Conservation (phyloP, 2,329 filamentous ascomycete genomes). For the Nannizzia gypsea region DNA sequence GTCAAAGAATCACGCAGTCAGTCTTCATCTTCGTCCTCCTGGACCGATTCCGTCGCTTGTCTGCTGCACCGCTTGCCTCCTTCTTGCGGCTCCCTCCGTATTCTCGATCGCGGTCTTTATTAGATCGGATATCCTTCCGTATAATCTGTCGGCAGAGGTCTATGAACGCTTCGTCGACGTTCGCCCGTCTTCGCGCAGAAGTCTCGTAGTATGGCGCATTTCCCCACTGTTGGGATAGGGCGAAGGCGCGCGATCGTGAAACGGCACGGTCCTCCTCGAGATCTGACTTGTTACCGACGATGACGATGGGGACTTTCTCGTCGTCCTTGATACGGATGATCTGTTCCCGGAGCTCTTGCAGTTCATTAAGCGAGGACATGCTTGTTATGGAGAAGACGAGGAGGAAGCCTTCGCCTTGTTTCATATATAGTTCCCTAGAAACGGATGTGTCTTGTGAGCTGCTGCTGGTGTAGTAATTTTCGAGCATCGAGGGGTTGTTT, state of each 20-base stretch:
- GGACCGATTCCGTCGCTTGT: slow-evolving; percentile 22
- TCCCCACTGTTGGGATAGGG: slow-evolving; percentile 75
- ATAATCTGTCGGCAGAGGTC: slow-evolving; percentile 78
- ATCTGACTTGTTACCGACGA: slow-evolving; percentile 86
- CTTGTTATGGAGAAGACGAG: slow-evolving; percentile 89
- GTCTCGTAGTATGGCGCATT: slow-evolving; percentile 85
- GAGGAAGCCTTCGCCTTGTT: slow-evolving; percentile 81
- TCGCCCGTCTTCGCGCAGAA: slow-evolving; percentile 67
- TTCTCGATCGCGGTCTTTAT: slow-evolving; percentile 24
- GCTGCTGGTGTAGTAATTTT: background rate
- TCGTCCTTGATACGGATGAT: slow-evolving; percentile 87
- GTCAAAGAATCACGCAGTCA: slow-evolving; percentile 31
- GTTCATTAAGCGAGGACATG: slow-evolving; percentile 67
- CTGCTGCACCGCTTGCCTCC: slow-evolving; percentile 23
- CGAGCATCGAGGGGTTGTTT: background rate
- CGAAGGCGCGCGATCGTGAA: slow-evolving; percentile 65
- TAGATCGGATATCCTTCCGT: slow-evolving; percentile 47
- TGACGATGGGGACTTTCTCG: slow-evolving; percentile 72
- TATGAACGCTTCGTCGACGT: slow-evolving; percentile 82
- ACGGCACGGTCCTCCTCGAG: slow-evolving; percentile 75
- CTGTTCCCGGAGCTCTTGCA: slow-evolving; percentile 71
- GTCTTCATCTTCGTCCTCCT: slow-evolving; percentile 9
- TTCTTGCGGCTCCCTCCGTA: slow-evolving; percentile 22
- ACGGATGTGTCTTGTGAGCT: background rate
- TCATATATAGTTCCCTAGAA: slow-evolving; percentile 73